Evolutionary conservation across 1,284 basidiomycete genomes (phyloP).

Genomic region (Termitomyces sp.): DNA sequence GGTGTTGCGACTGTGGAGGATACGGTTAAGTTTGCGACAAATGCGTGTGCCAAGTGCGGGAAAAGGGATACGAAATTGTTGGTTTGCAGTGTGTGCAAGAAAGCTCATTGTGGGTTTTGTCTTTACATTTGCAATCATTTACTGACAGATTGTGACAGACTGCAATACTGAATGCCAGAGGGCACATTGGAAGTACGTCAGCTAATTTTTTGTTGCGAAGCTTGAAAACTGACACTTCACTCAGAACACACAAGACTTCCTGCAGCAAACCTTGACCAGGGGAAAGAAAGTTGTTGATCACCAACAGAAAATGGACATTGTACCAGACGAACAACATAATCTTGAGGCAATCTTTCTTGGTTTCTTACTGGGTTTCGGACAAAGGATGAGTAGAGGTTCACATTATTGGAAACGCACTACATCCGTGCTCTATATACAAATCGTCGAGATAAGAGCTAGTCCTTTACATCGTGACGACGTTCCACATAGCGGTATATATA

Average conservation of each 20-base stretch:
- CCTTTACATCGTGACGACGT: not conserved
- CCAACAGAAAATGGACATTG: not conserved
- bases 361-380: not conserved
- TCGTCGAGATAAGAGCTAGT: not conserved
- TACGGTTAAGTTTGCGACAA: conserved; percentile 24
- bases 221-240: not conserved
- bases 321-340: not conserved
- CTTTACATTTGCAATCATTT: not conserved
- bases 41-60: conserved; percentile 25
- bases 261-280: not conserved
- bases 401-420: conserved; percentile 13
- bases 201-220: not conserved
- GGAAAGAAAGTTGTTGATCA: too few relatives aligned
- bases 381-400: conserved; percentile 9
- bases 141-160: conserved; percentile 13
- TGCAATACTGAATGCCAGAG: conserved; percentile 28
- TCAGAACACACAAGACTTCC: conserved; percentile 5
- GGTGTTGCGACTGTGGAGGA: conserved; percentile 15
- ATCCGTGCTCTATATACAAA: conserved; percentile 5
- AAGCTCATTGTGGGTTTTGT: conserved; percentile 24
- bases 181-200: conserved; percentile 27
- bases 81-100: conserved; percentile 26
- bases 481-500: not conserved
- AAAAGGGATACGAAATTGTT: conserved; percentile 24
- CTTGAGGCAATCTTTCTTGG: not conserved